Evolutionary conservation across 345 rosid species (phyloP).

Genomic region (Turritis glabra): DNA sequence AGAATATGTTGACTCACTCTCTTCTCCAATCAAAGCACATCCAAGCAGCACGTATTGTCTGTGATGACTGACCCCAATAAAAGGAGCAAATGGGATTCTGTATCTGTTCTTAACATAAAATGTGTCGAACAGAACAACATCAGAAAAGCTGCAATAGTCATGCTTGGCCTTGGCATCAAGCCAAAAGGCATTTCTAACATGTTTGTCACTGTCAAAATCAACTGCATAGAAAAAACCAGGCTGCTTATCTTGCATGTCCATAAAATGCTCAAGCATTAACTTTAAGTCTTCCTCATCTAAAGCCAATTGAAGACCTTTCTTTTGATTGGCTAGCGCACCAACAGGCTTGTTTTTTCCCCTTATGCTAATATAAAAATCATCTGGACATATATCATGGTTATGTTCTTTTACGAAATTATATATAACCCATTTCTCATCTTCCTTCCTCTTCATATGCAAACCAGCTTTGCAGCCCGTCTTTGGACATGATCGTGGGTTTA

Average conservation of each 20-base stretch:
- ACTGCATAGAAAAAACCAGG: slow-evolving; percentile 56
- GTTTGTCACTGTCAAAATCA: slow-evolving; percentile 40
- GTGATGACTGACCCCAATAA: slow-evolving; percentile 37
- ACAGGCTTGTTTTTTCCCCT: slow-evolving; percentile 35
- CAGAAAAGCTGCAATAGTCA: slow-evolving; percentile 46
- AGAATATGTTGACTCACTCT: slow-evolving; percentile 42
- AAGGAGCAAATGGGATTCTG: slow-evolving; percentile 34
- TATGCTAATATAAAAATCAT: slow-evolving; percentile 28
- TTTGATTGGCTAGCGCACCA: slow-evolving; percentile 3
- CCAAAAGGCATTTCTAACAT: slow-evolving; percentile 49
- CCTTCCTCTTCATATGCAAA: slow-evolving; percentile 37
- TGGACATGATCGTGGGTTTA: slow-evolving; percentile 36
- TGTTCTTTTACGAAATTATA: slow-evolving; percentile 33
- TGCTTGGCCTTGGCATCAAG: slow-evolving; percentile 52
- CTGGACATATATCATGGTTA: slow-evolving; percentile 37
- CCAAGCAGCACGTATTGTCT: slow-evolving; percentile 34
- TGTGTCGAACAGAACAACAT: slow-evolving; percentile 48
- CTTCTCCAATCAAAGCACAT: slow-evolving; percentile 48
- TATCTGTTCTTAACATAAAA: slow-evolving; percentile 43
- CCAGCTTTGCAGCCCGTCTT: slow-evolving; percentile 40
- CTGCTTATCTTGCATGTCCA: slow-evolving; percentile 45
- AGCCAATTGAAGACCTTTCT: slow-evolving; percentile 38
- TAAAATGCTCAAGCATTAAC: slow-evolving; percentile 28
- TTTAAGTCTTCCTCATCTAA: slow-evolving; percentile 28
- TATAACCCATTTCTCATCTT: slow-evolving; percentile 38